Percentiles rank a stretch among this genome's conserved stretches.
phyloP scores from a whole-genome alignment of 2,329 filamentous ascomycete genomes.

The Pseudocercospora pini-densiflorae region DNA sequence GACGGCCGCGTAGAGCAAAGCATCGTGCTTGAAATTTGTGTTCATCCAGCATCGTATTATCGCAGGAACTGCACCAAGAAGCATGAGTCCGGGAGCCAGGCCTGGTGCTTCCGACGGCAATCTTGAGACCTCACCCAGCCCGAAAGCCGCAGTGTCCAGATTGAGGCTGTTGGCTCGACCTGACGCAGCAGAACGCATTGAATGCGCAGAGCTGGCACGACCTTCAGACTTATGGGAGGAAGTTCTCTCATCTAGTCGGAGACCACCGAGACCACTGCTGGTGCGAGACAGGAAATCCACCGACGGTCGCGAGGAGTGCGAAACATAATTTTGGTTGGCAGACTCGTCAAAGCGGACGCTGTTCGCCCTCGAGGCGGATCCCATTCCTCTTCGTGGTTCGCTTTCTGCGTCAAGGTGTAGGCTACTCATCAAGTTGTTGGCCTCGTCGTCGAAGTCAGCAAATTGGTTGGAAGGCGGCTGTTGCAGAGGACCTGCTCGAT shows the following conservation, averaged over 20 bases:
- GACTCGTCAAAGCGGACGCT: constrained; percentile 98
- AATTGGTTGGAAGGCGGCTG: constrained; percentile 84
- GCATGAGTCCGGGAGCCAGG: constrained; percentile 81
- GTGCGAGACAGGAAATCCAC: constrained; percentile 82
- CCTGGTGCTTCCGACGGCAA: constrained; percentile 73
- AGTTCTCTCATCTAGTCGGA: constrained; percentile 85
- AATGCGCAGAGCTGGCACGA: constrained; percentile 85
- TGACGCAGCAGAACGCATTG: constrained; percentile 75
- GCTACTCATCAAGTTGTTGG: constrained; percentile 76
- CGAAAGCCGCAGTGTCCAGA: constrained; percentile 74
- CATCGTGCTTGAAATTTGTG: constrained; percentile 84
- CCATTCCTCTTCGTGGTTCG: constrained; percentile 70
- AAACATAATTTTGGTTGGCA: constrained; percentile 88
- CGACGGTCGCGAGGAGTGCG: constrained; percentile 79
- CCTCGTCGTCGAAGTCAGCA: constrained; percentile 86
- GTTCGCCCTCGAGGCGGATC: constrained; percentile 89
- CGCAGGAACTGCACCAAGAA: constrained; percentile 86
- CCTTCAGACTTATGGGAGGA: constrained; percentile 96
- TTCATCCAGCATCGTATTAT: constrained; percentile 97
- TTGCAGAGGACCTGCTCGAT: constrained; percentile 70
- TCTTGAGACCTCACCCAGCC: constrained; percentile 65
- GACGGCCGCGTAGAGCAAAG: constrained; percentile 86
- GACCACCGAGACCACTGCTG: constrained; percentile 68
- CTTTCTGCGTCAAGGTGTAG: constrained; percentile 87
- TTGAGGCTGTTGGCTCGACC: constrained; percentile 88